These are phyloP conservation scores for Lactifluus hygrophoroides DNA, from an alignment of 768 basidiomycete species.

Conservation along the genomic window DNA sequence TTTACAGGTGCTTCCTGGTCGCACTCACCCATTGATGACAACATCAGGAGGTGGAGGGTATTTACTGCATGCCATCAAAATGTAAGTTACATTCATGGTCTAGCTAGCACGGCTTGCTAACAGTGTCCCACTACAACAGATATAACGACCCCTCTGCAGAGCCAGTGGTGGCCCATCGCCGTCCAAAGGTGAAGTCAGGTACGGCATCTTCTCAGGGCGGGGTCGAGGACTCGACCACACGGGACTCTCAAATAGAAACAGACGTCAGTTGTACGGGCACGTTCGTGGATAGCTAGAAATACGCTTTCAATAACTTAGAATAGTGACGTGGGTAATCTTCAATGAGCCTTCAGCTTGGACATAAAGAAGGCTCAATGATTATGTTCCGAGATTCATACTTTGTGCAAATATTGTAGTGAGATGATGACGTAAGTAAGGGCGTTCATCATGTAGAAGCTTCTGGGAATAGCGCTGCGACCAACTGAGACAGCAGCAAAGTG, in stretches of 20 bases:
- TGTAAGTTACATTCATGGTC: slow-evolving; percentile 40
- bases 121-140: background rate
- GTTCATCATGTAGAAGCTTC: slow-evolving; percentile 28
- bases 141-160: slow-evolving; percentile 59
- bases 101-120: background rate
- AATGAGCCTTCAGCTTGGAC: background rate
- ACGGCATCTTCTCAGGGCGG: background rate
- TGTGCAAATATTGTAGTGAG: background rate
- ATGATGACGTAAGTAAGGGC: too few species aligned
- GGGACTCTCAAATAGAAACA: background rate
- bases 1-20: slow-evolving; percentile 72
- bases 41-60: slow-evolving; percentile 86
- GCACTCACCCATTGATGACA: slow-evolving; percentile 93
- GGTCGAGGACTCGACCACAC: background rate
- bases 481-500: slow-evolving; percentile 28
- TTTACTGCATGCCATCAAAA: slow-evolving; percentile 76
- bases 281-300: background rate
- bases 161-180: slow-evolving; percentile 42
- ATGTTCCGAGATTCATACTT: background rate
- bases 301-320: background rate
- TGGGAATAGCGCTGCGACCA: slow-evolving; percentile 55
- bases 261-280: background rate
- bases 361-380: background rate
- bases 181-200: slow-evolving; percentile 24
- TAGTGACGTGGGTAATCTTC: background rate